Conservation (phyloP, 2,329 filamentous ascomycete genomes). For the Colletotrichum scovillei region DNA sequence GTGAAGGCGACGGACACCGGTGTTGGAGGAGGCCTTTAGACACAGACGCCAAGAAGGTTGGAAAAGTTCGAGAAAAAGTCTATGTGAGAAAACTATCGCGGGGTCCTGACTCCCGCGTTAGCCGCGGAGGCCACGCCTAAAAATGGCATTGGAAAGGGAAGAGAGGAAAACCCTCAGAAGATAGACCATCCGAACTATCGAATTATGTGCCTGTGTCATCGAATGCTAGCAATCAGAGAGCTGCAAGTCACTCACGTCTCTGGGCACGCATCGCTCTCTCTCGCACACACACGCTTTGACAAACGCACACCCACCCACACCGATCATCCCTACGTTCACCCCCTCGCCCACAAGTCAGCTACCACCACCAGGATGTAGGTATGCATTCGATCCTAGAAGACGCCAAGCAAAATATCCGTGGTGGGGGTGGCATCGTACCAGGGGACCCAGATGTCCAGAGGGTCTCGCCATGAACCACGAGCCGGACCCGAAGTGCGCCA, state of each 20-base stretch:
- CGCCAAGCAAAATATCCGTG: slow-evolving; percentile 31
- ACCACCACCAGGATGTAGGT: not conserved
- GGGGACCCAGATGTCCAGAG: slow-evolving; percentile 10
- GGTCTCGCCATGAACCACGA: slow-evolving; percentile 9
- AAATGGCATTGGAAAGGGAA: not conserved
- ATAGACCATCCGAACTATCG: slow-evolving; percentile 28
- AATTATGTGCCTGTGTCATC: slow-evolving; percentile 24
- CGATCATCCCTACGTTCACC: slow-evolving; percentile 12
- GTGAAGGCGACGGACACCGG: slow-evolving; percentile 6
- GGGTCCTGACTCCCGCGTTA: slow-evolving; percentile 1
- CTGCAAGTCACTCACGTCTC: slow-evolving; percentile 25
- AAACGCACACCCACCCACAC: slow-evolving; percentile 12
- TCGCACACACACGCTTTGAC: not conserved
- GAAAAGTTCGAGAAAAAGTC: slow-evolving; percentile 29
- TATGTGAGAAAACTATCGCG: not conserved
- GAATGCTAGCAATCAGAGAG: slow-evolving; percentile 7
- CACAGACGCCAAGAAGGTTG: slow-evolving; percentile 10
- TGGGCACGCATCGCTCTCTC: not conserved
- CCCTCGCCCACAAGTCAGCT: not conserved
- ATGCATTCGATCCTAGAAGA: slow-evolving; percentile 21
- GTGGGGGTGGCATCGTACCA: slow-evolving; percentile 29
- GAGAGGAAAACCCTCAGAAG: not conserved
- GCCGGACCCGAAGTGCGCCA: slow-evolving; percentile 24
- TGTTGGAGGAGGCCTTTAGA: slow-evolving; percentile 1
- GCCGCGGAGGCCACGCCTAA: slow-evolving; percentile 20